These are phyloP conservation scores for Trichoderma polysporum DNA, from an alignment of 2,329 filamentous ascomycete species.

Conservation along the genomic window DNA sequence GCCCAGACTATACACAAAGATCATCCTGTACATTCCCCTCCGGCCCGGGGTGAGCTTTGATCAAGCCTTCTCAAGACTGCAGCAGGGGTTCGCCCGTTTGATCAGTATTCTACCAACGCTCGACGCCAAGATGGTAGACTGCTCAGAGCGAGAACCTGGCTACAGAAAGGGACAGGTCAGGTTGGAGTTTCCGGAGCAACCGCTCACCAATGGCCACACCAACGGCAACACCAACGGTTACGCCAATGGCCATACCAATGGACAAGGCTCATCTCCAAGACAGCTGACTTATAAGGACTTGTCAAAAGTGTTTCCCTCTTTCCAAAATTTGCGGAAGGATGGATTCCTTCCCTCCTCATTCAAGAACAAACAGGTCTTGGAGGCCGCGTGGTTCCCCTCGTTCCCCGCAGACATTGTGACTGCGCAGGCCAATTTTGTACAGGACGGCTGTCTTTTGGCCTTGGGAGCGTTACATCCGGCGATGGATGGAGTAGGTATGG, in stretches of 20 bases:
- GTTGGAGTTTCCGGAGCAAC: background rate
- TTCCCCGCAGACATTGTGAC: conserved; percentile 32
- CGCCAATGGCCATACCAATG: background rate
- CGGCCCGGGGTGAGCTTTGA: conserved; percentile 28
- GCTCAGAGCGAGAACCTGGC: conserved; percentile 29
- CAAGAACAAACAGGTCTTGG: conserved; percentile 29
- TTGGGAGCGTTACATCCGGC: conserved; percentile 27
- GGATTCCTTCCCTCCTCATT: conserved; percentile 32
- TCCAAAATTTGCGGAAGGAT: conserved; percentile 26
- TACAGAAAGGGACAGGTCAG: conserved; percentile 27
- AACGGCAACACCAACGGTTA: background rate
- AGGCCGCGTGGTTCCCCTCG: conserved; percentile 26
- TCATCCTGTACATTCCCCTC: conserved; percentile 38
- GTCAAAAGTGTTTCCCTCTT: conserved; percentile 29
- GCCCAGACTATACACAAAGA: conserved; percentile 32
- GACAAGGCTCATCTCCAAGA: background rate
- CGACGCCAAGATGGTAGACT: conserved; percentile 35
- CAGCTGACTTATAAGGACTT: conserved; percentile 18
- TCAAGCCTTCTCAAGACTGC: conserved; percentile 33
- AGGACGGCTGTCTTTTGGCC: conserved; percentile 33
- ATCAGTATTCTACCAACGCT: conserved; percentile 39
- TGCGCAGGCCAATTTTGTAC: conserved; percentile 35
- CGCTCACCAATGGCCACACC: background rate
- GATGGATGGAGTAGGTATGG: conserved; percentile 33
- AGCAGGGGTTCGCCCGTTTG: conserved; percentile 36